Conservation (phyloP, 1,284 basidiomycete species). For the Ustilago shanxiensis region DNA sequence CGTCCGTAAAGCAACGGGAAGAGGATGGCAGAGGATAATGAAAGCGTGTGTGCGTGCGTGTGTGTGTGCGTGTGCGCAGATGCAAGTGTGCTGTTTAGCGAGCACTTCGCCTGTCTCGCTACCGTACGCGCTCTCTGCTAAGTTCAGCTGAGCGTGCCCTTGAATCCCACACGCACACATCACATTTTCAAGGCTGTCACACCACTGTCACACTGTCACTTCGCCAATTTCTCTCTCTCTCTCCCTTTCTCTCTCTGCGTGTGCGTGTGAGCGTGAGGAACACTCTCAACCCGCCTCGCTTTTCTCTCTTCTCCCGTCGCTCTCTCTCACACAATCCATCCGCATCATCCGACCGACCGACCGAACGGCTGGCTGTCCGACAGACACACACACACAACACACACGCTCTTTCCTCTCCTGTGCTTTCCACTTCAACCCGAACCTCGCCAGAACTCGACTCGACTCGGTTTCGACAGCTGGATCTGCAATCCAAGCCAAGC, state of each 20-base stretch:
- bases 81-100: neutral
- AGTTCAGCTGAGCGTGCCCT: neutral
- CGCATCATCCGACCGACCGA: slow-evolving; percentile 5
- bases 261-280: too few relatives aligned
- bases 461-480: neutral
- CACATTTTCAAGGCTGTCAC: neutral
- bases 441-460: too few relatives aligned
- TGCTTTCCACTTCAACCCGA: neutral
- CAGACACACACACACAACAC: neutral
- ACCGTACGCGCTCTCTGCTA: neutral
- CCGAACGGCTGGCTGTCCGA: neutral
- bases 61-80: neutral
- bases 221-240: neutral
- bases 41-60: neutral
- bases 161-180: slow-evolving; percentile 9
- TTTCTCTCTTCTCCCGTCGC: too few relatives aligned
- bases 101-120: slow-evolving; percentile 8
- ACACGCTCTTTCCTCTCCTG: neutral
- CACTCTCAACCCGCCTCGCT: slow-evolving; percentile 5
- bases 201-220: slow-evolving; percentile 1
- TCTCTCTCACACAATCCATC: slow-evolving; percentile 1
- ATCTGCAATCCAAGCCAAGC: neutral
- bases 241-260: too few relatives aligned
- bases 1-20: neutral
- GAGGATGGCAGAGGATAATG: neutral